Base-by-base conservation (phyloP, 306 rosid genomes). In the Rubus idaeus region DNA sequence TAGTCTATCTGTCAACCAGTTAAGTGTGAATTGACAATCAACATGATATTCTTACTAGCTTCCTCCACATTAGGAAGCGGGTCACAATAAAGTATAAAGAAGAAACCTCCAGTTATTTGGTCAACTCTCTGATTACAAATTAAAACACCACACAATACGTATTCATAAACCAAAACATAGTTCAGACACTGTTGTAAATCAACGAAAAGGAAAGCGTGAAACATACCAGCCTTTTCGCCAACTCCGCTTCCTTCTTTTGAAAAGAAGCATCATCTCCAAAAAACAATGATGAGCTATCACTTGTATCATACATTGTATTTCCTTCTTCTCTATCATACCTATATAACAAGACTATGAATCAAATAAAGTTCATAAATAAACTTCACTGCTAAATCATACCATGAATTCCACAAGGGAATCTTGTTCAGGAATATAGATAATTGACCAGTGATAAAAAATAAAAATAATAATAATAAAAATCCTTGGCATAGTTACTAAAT, bases 251-350 rank as follows among this genome's bases (percentile, higher is more conserved):
- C 85, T 92, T 95, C 89, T 95, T 95, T 89, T 95, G 96, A 81
- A 90, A 84, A 41, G 97, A 86, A 86, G 93, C 93, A 68, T 92
- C 98, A 5, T 95, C 96, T 63, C 96, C 98, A 52, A 90, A 87
- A 81, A 89, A 95, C 67, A 82, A 57, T 9, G 97, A 89, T 7
- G 98, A 87, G 82, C 84, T 89, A 82, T 95, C 98, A 57, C 40
- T 73, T 0, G 89, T 73, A 78, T 95, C 97, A 67, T 77, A 92
- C 92, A 86, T 64, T 64, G 97, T 85, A 80, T 87, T 92, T 56
- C 97, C 98, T 84, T 95, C 98, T 83, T 95, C 98, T 84, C 96
- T 89, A 83, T 95, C 98, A 77, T 95, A 95, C 98, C 98, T 95
- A 75, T 77, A 74, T 3, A 77, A 73, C 23, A 71, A 79, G 71